Evolutionary conservation across 257 asterid species (phyloP), one percentile per base, ranked within the genome.

Genomic region (Datura wrightii): DNA sequence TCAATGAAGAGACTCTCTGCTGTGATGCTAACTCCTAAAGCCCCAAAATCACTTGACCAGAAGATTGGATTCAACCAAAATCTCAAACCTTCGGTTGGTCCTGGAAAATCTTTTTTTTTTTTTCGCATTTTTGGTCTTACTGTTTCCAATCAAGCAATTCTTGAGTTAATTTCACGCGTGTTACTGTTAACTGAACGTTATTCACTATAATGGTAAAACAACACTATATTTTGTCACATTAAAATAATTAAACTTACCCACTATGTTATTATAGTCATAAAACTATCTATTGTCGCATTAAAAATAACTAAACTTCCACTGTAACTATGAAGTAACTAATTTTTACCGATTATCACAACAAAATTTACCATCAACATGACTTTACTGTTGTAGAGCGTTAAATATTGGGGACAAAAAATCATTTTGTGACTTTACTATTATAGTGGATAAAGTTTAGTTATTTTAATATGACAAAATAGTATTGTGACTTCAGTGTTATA

Each of bases 31-130:
- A 88, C 93, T 66, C 98, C 99, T 42, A 95, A 94, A 92, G 89
- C 97, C 90, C 98, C 99, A 83, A 87, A 90, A 84, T 95, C 99
- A 67, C 97, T 94, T 71, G 99, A 95, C 92, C 99, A 92, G 93
- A 94, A 94, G 85, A 87, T 91, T 15, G 97, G 99, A 89, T 52
- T 89, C 76, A 93, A 93, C 89, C 90, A 82, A 79, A 90, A 94
- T 89, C 93, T 95, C 86, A 93, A 91, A 86, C 98, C 95, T 70
- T 93, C 96, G 66, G 99, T 95, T 84, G 8, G 95, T 85, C 69
- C 44, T 41, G 19, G 10, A 65, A 5, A 34, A 34, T 59, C 6
- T 55, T 50, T 55, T 88, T 78, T 41, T 55, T 52, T 53, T 37
- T 24, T 31, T 31, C 16, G 5, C 70, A 9, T 63, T 24, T 31